These are phyloP conservation scores for Beauveria bassiana DNA, from an alignment of 2,329 filamentous ascomycete genomes.

Conservation along the genomic window DNA sequence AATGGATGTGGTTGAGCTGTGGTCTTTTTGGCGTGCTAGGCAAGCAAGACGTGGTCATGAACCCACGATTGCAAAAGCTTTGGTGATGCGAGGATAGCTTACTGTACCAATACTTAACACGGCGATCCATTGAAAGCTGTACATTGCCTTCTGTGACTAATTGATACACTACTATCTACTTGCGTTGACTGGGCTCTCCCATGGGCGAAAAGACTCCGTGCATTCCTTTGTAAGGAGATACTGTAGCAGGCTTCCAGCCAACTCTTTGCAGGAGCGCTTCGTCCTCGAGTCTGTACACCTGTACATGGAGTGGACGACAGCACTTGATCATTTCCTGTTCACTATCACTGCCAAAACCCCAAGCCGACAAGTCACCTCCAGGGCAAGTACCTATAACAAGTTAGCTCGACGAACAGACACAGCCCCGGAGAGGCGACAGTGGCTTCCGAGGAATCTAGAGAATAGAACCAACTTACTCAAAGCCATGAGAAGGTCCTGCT, in stretches of 20 bases:
- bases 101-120: conserved; percentile 11
- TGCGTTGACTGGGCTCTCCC: conserved; percentile 16
- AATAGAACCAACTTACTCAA: conserved; percentile 32
- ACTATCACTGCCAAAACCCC: conserved; percentile 67
- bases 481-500: conserved; percentile 63
- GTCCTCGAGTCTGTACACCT: conserved; percentile 59
- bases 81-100: conserved; percentile 11
- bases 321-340: conserved; percentile 61
- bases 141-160: neutral
- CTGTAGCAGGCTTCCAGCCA: conserved; percentile 56
- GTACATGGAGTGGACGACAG: conserved; percentile 66
- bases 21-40: neutral
- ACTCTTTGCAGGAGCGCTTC: conserved; percentile 37
- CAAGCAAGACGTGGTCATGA: neutral
- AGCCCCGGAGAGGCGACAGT: neutral
- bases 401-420: conserved; percentile 27
- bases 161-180: neutral
- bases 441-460: neutral
- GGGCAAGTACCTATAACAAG: conserved; percentile 56
- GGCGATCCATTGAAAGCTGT: conserved; percentile 4
- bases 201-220: conserved; percentile 48
- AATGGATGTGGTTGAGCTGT: conserved; percentile 14
- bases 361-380: conserved; percentile 72
- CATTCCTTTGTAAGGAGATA: conserved; percentile 53
- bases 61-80: neutral